These are phyloP conservation scores for Sedum album DNA, from an alignment of 164 flowering plant genomes.

Conservation along the genomic window DNA sequence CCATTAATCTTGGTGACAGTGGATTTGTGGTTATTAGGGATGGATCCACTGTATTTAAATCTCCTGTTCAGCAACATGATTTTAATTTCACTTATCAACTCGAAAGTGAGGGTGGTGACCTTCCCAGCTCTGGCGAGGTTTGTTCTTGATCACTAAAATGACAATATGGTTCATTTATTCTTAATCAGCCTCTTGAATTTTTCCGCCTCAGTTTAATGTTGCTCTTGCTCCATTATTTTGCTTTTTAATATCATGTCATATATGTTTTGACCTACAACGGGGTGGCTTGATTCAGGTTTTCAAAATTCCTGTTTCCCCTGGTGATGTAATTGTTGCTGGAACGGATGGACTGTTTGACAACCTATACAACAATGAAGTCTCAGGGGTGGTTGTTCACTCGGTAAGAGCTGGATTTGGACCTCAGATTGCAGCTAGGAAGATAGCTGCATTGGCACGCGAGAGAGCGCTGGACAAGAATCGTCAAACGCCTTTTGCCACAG, in stretches of 20 bases:
- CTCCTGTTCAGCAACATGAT: conserved; percentile 89
- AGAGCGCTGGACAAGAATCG: conserved; percentile 73
- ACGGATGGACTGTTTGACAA: conserved; percentile 95
- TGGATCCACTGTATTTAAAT: conserved; percentile 76
- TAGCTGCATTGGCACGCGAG: conserved; percentile 90
- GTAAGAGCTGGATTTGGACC: conserved; percentile 78
- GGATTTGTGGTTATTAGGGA: conserved; percentile 89
- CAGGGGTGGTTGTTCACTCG: conserved; percentile 81
- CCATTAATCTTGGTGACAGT: conserved; percentile 90
- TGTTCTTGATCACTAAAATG: conserved; percentile 13
- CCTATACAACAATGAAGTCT: conserved; percentile 77
- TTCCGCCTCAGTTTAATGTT: background rate
- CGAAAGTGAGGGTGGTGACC: conserved; percentile 66
- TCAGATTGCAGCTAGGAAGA: conserved; percentile 87
- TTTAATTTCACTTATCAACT: conserved; percentile 93
- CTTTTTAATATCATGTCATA: background rate
- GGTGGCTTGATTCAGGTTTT: conserved; percentile 45
- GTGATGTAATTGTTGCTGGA: conserved; percentile 83
- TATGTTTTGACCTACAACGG: background rate
- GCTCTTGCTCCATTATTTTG: background rate
- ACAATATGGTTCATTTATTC: background rate
- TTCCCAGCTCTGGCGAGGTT: conserved; percentile 93
- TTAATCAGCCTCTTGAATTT: background rate
- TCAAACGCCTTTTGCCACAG: conserved; percentile 91
- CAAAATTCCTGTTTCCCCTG: conserved; percentile 64